A percentile compares a stretch with the other conserved stretches of the same genome.
Evolutionary conservation across 257 asterid species (phyloP).

Genomic region (Datura wrightii): DNA sequence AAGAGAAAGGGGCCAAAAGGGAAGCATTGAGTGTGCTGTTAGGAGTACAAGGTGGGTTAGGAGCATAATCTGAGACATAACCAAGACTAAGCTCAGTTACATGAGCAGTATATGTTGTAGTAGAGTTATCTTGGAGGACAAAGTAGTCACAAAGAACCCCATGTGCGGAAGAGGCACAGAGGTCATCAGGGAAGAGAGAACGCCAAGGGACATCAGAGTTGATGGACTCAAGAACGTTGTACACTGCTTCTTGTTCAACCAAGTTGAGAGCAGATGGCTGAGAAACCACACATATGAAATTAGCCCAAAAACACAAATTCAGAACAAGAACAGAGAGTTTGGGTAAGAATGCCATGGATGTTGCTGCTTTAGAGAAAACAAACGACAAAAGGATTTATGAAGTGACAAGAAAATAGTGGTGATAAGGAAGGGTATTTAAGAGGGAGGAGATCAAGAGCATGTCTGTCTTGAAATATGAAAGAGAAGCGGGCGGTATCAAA

Average conservation of each 20-base stretch:
- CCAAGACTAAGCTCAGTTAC: constrained; percentile 82
- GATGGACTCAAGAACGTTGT: constrained; percentile 63
- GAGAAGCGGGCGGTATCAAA: constrained; percentile 38
- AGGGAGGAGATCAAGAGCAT: constrained; percentile 37
- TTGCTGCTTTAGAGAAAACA: not conserved
- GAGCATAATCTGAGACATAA: constrained; percentile 76
- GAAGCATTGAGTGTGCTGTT: constrained; percentile 53
- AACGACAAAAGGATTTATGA: not conserved
- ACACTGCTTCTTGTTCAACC: constrained; percentile 76
- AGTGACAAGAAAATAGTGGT: constrained; percentile 20
- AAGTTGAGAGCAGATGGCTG: constrained; percentile 58
- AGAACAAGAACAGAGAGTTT: constrained; percentile 9
- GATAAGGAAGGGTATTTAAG: constrained; percentile 16
- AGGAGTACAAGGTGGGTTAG: constrained; percentile 75
- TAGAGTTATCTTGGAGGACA: constrained; percentile 29
- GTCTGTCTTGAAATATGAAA: constrained; percentile 55
- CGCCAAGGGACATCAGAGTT: constrained; percentile 76
- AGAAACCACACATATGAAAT: constrained; percentile 41
- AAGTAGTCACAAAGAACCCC: constrained; percentile 83
- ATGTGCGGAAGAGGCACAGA: constrained; percentile 87
- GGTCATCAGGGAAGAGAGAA: constrained; percentile 70
- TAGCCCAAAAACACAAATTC: not conserved
- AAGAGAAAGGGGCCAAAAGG: constrained; percentile 53
- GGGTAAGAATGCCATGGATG: constrained; percentile 32
- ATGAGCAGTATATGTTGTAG: constrained; percentile 46